Evolutionary conservation across 2,329 filamentous ascomycete species (phyloP).

Genomic region (Ceratocystis variospora): DNA sequence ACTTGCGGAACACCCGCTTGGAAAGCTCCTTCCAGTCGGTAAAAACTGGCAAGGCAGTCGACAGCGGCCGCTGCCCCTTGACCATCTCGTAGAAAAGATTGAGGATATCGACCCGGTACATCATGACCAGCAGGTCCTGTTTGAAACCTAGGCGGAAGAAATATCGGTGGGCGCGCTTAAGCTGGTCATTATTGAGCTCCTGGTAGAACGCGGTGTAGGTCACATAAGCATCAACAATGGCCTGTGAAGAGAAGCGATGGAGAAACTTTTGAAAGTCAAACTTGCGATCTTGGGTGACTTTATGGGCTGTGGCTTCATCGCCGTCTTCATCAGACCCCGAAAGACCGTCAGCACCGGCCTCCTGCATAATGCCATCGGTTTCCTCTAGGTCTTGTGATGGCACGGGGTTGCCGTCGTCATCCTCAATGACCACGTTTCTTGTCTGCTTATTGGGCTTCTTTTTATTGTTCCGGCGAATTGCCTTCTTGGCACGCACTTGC

Average conservation of each 20-base stretch:
- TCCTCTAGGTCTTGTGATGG: neutral
- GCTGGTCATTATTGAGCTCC: slow-evolving; percentile 63
- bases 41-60: slow-evolving; percentile 51
- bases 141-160: slow-evolving; percentile 93
- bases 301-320: slow-evolving; percentile 56
- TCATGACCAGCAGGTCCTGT: slow-evolving; percentile 73
- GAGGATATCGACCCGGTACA: slow-evolving; percentile 85
- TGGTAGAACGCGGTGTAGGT: slow-evolving; percentile 65
- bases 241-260: slow-evolving; percentile 67
- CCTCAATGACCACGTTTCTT: slow-evolving; percentile 10
- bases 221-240: slow-evolving; percentile 78
- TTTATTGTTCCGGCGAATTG: slow-evolving; percentile 60
- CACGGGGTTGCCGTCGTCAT: slow-evolving; percentile 13
- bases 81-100: slow-evolving; percentile 81
- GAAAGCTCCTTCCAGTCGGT: slow-evolving; percentile 87
- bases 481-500: slow-evolving; percentile 72
- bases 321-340: slow-evolving; percentile 37
- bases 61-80: slow-evolving; percentile 68
- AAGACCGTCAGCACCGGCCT: slow-evolving; percentile 20
- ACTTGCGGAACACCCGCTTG: slow-evolving; percentile 67
- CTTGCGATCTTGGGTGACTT: slow-evolving; percentile 65
- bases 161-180: slow-evolving; percentile 86
- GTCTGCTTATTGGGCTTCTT: slow-evolving; percentile 32
- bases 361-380: slow-evolving; percentile 23
- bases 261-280: slow-evolving; percentile 86